These are phyloP conservation scores for Oehlia diaphana DNA, from an alignment of 192 early-diverging fungal genomes.

Conservation along the genomic window DNA sequence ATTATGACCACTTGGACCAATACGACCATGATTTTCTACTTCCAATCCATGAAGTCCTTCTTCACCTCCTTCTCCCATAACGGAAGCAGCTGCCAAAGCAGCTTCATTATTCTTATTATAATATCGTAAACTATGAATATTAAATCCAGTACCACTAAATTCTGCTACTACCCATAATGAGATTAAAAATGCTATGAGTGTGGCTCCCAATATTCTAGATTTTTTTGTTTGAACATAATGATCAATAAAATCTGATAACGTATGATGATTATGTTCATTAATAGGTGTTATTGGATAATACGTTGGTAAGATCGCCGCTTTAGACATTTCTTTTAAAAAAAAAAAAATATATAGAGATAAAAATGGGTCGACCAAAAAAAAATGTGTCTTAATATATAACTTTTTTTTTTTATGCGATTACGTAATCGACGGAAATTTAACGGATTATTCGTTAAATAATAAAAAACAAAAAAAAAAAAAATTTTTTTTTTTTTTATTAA, in stretches of 20 bases:
- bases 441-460: too few species aligned
- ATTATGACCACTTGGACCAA: constrained; percentile 5
- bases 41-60: constrained; percentile 29
- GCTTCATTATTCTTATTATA: constrained; percentile 13
- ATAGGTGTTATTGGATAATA: not conserved
- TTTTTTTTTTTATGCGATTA: too few species aligned
- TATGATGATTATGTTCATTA: not conserved
- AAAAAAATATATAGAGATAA: too few species aligned
- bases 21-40: constrained; percentile 1
- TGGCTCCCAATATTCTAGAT: not conserved
- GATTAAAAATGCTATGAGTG: constrained; percentile 4
- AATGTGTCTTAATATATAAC: too few species aligned
- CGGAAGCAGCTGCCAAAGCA: constrained; percentile 21
- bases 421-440: too few species aligned
- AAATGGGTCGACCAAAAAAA: too few species aligned
- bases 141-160: constrained; percentile 5
- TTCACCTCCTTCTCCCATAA: constrained; percentile 27
- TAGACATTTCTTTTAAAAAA: not conserved
- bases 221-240: not conserved
- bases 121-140: constrained; percentile 4
- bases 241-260: not conserved
- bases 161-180: constrained; percentile 25
- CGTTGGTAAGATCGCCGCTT: not conserved
- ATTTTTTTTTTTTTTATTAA: too few species aligned
- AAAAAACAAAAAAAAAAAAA: too few species aligned